phyloP scores from a whole-genome alignment of 1,284 basidiomycete genomes.

The Microstroma glucosiphilum region DNA sequence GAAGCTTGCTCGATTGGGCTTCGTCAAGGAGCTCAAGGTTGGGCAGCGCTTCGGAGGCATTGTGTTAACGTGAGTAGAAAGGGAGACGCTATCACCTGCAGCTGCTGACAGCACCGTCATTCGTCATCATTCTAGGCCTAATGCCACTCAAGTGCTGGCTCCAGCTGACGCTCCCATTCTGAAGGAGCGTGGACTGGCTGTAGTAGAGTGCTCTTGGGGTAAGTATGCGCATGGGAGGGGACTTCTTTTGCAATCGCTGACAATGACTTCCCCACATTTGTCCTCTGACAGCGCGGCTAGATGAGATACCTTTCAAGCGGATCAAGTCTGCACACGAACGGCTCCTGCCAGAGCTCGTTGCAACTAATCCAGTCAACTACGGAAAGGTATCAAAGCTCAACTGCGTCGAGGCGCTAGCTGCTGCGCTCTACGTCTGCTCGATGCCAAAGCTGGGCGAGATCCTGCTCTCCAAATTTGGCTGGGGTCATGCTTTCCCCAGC shows the following conservation, averaged over 20 bases:
- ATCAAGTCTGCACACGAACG: conserved; percentile 89
- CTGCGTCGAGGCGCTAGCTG: conserved; percentile 39
- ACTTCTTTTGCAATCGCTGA: too few species aligned
- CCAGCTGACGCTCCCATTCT: conserved; percentile 80
- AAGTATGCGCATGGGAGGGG: too few species aligned
- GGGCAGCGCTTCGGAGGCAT: conserved; percentile 83
- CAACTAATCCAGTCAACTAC: conserved; percentile 48
- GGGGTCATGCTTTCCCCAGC: conserved; percentile 5
- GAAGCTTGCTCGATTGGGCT: conserved; percentile 75
- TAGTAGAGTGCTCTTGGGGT: conserved; percentile 91
- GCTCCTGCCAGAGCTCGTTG: conserved; percentile 54
- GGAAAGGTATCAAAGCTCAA: conserved; percentile 48
- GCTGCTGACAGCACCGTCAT: background rate
- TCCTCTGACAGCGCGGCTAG: conserved; percentile 62
- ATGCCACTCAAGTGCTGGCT: conserved; percentile 72
- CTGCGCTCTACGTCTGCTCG: conserved; percentile 4
- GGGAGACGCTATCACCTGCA: background rate
- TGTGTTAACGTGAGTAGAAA: conserved; percentile 74
- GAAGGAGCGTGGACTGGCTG: conserved; percentile 71
- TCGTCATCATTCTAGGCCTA: conserved; percentile 62
- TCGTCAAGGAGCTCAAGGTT: conserved; percentile 76
- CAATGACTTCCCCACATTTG: too few species aligned
- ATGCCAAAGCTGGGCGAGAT: background rate
- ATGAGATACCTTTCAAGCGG: conserved; percentile 88
- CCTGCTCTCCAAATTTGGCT: background rate